Base-by-base conservation (phyloP, 805 yeast genomes). In the Tetrapisispora iriomotensis region DNA sequence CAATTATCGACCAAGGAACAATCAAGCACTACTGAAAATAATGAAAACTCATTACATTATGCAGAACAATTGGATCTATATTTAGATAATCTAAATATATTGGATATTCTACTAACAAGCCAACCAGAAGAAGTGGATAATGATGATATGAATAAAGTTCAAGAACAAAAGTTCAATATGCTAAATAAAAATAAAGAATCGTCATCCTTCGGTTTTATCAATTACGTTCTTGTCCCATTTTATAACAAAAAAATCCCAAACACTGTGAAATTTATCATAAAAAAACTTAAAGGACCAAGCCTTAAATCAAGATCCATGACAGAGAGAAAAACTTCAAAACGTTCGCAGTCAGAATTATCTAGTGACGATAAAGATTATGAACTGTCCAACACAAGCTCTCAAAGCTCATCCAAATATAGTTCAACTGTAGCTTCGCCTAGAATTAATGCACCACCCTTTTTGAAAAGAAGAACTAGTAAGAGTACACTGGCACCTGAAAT, bases 181-280 rank as follows among this genome's bases (percentile, higher is more conserved):
- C 22, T 53, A 7, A 51, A 53, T 40, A 49, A 46, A 20, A 45
- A 43, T 13, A 61, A 59, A 30, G 72, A 68, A 33, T 58, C 64
- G 6, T 65, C 70, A 12, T 59, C 70, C 0, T 45, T 55, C 15
- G 77, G 75, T 4, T 76, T 74, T 48, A 54, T 73, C 28, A 73
- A 68, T 3, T 70, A 69, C 44, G 73, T 75, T 8, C 42, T 77
- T 3, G 64, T 75, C 1, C 81, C 82, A 0, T 74, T 68, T 53
- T 77, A 64, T 50, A 70, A 64, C 36, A 68, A 67, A 40, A 67
- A 61, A 42, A 54, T 74, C 4, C 81, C 82, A 0, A 48, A 59
- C 29, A 56, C 71, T 4, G 66, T 73, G 8, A 65, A 64, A 36
- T 68, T 66, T 42, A 57, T 74, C 18, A 60, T 73, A 6, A 65